Base-by-base conservation (phyloP, 2,329 filamentous ascomycete genomes). In the Colletotrichum nymphaeae region DNA sequence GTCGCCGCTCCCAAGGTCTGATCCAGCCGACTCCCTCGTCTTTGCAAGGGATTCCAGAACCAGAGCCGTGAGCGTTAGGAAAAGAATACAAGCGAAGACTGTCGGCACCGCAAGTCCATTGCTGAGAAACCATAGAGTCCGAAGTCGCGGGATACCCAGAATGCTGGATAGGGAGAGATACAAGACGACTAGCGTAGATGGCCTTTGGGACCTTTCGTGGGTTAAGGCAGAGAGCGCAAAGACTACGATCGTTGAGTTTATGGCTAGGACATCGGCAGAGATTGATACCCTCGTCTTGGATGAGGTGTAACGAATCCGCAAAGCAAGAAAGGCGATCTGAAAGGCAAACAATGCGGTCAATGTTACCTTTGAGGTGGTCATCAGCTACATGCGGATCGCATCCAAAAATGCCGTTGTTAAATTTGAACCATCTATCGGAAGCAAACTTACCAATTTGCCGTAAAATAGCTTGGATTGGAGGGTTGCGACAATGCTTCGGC, bases 151-250 rank as follows among this genome's bases (percentile, higher is more conserved):
- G 26, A 77, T 75, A 2, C 69, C 73, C 8, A 78, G 35, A 9
- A 80, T 63, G 26, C 66, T 52, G 1, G 69, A 37, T 1, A 72
- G 55, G 0, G 78, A 76, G 6, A 79, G 53, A 55, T 77, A 79
- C 0, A 80, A 49, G 30, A 70, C 75, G 4, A 80, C 71, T 0
- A 79, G 55, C 3, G 79, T 78, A 2, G 77, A 79, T 2, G 78
- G 79, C 0, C 77, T 77, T 16, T 57, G 52, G 1, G 77, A 78
- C 19, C 76, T 70, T 14, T 74, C 75, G 46, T 80, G 76, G 52
- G 68, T 75, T 7, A 76, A 37, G 5, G 69, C 72, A 11, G 76
- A 80, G 5, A 78, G 63, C 2, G 72, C n/a, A 1, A 56, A 57
- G 7, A 75, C 73, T 5, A 16, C 67, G 16, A 70, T 56, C 0